Evolutionary conservation across 2,329 filamentous ascomycete species (phyloP).

Genomic region (Calonectria fujianensis): DNA sequence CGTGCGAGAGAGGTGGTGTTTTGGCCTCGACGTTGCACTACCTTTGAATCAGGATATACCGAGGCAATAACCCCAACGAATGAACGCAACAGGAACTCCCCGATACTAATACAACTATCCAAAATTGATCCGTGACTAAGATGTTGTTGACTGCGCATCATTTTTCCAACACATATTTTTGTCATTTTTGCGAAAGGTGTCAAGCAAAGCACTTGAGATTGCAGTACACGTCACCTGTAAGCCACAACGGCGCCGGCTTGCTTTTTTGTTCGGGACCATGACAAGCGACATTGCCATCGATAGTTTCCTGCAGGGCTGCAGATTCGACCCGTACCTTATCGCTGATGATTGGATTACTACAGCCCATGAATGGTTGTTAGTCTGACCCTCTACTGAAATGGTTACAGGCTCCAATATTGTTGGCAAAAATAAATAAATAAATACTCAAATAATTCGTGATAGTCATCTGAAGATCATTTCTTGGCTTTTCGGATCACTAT

Average conservation of each 20-base stretch:
- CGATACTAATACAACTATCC: background rate
- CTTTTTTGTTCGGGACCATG: conserved; percentile 3
- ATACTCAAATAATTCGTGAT: no score
- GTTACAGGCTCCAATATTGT: no score
- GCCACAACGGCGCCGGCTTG: background rate
- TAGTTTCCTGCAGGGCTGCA: background rate
- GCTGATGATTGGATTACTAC: background rate
- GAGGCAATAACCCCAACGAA: conserved; percentile 16
- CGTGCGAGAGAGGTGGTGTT: background rate
- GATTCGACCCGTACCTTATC: no score
- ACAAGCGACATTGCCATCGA: background rate
- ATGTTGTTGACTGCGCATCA: background rate
- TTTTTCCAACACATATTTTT: background rate
- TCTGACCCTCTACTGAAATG: no score
- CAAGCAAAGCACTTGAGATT: background rate
- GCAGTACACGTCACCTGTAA: background rate
- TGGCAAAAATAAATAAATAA: no score
- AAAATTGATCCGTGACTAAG: background rate
- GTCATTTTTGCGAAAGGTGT: background rate
- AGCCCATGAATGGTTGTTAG: no score
- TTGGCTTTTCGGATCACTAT: no score
- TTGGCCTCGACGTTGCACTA: background rate
- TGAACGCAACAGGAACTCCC: background rate
- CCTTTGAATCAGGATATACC: conserved; percentile 16
- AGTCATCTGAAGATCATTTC: no score